A percentile compares a stretch with the other conserved stretches of the same genome.
Conservation (phyloP, 352 stramenopile species). For the Ochromonadaceae sp. region DNA sequence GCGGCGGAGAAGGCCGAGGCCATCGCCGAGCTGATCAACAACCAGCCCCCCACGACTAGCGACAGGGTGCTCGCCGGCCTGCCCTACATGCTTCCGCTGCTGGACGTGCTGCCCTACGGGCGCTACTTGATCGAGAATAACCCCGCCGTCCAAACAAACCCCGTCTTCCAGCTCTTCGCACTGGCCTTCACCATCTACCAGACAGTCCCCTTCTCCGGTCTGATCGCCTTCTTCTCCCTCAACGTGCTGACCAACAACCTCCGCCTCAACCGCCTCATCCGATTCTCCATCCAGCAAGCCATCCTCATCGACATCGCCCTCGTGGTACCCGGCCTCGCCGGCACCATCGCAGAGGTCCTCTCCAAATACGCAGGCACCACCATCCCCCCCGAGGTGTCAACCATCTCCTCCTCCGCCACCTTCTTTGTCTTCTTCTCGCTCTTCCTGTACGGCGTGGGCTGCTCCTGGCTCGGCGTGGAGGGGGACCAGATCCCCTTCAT, state of each 20-base stretch:
- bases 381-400: not conserved
- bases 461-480: not conserved
- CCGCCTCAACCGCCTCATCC: not conserved
- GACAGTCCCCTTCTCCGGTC: not conserved
- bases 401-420: not conserved
- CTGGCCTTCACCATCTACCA: not conserved
- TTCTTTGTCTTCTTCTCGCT: not conserved
- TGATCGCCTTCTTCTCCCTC: not conserved
- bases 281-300: not conserved
- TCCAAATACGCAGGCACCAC: not conserved
- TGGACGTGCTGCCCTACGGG: constrained; percentile 47
- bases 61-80: constrained; percentile 41
- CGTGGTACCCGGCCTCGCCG: not conserved
- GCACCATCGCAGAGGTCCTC: not conserved
- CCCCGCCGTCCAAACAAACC: constrained; percentile 34
- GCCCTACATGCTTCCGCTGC: constrained; percentile 44
- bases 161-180: not conserved
- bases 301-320: constrained; percentile 3
- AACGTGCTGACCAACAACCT: not conserved
- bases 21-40: constrained; percentile 40
- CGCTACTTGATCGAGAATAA: constrained; percentile 38
- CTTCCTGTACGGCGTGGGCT: not conserved
- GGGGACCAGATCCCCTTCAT: not conserved
- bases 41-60: constrained; percentile 33
- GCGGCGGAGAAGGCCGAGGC: constrained; percentile 28